phyloP scores from a whole-genome alignment of 2,329 filamentous ascomycete genomes.

The Sarocladium oryzae region DNA sequence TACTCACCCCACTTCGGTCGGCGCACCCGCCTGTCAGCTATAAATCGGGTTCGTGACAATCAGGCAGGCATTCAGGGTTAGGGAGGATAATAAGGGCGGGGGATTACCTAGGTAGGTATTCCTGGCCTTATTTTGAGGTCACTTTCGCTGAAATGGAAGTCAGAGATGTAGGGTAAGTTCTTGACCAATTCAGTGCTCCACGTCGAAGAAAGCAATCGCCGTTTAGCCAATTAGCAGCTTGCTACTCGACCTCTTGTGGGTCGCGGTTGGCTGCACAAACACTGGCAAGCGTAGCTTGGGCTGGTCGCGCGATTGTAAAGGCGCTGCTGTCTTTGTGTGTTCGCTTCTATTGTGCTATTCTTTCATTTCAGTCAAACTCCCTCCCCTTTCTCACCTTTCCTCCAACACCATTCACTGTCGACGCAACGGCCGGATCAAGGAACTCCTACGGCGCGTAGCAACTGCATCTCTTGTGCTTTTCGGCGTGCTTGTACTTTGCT shows the following conservation, averaged over 20 bases:
- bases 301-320: constrained; percentile 1
- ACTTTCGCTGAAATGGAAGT: too few relatives aligned
- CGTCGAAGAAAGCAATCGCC: not conserved
- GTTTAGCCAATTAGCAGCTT: not conserved
- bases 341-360: not conserved
- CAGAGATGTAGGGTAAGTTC: too few relatives aligned
- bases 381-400: not conserved
- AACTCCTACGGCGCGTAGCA: not conserved
- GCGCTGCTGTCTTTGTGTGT: constrained; percentile 2
- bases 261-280: not conserved
- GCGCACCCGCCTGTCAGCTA: too few relatives aligned
- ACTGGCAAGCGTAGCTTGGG: not conserved
- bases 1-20: too few relatives aligned
- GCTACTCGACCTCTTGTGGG: not conserved
- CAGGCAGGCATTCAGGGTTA: too few relatives aligned
- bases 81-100: too few relatives aligned
- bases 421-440: not conserved
- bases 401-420: not conserved
- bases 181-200: too few relatives aligned
- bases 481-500: not conserved
- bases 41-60: too few relatives aligned
- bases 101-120: too few relatives aligned
- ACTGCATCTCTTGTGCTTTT: not conserved
- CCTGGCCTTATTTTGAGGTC: too few relatives aligned
- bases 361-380: not conserved